Percentiles rank a stretch among this genome's conserved stretches.
These are phyloP conservation scores for Orbilia brochopaga DNA, from an alignment of 2,329 filamentous ascomycete species.

Conservation along the genomic window DNA sequence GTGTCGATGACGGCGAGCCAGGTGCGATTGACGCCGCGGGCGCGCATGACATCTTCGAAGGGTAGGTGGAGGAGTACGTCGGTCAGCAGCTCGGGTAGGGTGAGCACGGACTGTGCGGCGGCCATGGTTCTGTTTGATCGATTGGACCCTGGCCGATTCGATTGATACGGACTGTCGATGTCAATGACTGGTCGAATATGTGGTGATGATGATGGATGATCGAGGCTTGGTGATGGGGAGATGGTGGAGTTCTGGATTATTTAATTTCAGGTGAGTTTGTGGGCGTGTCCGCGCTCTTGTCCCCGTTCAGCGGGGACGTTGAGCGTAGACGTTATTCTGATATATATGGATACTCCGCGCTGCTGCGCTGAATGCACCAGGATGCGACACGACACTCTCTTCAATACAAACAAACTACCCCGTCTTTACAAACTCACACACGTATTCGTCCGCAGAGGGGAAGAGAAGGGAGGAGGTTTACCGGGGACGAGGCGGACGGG, in stretches of 20 bases:
- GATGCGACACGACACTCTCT: neutral
- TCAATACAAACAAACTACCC: no score
- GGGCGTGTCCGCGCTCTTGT: neutral
- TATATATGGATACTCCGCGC: neutral
- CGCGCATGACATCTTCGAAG: slow-evolving; percentile 33
- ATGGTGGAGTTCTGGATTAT: no score
- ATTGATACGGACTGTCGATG: neutral
- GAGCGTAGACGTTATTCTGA: neutral
- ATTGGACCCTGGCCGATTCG: neutral
- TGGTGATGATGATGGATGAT: neutral
- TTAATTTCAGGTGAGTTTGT: neutral
- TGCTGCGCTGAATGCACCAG: no score
- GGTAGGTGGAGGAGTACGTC: slow-evolving; percentile 30
- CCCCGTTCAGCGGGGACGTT: neutral
- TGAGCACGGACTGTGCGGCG: slow-evolving; percentile 15
- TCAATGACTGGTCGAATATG: slow-evolving; percentile 3
- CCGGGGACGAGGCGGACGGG: neutral
- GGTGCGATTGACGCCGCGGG: slow-evolving; percentile 16
- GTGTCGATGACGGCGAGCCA: slow-evolving; percentile 33
- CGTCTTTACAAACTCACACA: neutral
- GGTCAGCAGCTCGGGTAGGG: slow-evolving; percentile 31
- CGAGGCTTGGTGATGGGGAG: no score
- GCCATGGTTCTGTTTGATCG: slow-evolving; percentile 2
- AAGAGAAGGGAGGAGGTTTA: neutral
- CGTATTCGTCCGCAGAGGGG: neutral